Percentiles rank a stretch among this genome's conserved stretches.
Conservation (phyloP, 2,329 filamentous ascomycete genomes). For the Claviceps pusilla region DNA sequence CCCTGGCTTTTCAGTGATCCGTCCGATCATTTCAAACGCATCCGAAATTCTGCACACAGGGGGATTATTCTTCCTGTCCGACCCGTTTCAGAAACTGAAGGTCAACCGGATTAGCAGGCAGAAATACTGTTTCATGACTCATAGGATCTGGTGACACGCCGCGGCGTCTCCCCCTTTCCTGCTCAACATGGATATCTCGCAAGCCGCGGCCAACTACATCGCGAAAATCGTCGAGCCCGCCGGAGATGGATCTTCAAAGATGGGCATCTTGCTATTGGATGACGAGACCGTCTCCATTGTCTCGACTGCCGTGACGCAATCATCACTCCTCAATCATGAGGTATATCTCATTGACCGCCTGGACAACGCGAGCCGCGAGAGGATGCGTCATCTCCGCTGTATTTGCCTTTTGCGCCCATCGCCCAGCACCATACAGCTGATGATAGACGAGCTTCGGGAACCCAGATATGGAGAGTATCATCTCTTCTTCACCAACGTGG, state of each 20-base stretch:
- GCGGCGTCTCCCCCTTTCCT: not conserved
- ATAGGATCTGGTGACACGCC: not conserved
- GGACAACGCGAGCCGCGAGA: constrained; percentile 79
- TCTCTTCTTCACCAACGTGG: constrained; percentile 93
- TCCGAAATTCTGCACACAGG: not conserved
- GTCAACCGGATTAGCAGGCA: not conserved
- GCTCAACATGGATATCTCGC: constrained; percentile 70
- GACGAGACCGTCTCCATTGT: constrained; percentile 87
- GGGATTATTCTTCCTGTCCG: not conserved
- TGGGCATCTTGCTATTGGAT: constrained; percentile 95
- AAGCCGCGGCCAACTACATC: constrained; percentile 88
- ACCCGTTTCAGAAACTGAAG: not conserved
- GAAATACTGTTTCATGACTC: not conserved
- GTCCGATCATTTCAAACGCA: no score
- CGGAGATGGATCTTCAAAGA: constrained; percentile 71
- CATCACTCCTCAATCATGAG: constrained; percentile 84
- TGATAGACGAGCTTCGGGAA: constrained; percentile 90
- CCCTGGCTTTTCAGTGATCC: not conserved
- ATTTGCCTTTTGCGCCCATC: constrained; percentile 87
- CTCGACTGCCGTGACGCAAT: constrained; percentile 91
- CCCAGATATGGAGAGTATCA: constrained; percentile 97
- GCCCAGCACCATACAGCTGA: constrained; percentile 76
- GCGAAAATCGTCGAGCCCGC: constrained; percentile 71
- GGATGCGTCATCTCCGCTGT: constrained; percentile 93
- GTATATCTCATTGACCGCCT: constrained; percentile 95